Base-by-base conservation (phyloP, 106 monocot species). In the Apostasia shenzhenica region DNA sequence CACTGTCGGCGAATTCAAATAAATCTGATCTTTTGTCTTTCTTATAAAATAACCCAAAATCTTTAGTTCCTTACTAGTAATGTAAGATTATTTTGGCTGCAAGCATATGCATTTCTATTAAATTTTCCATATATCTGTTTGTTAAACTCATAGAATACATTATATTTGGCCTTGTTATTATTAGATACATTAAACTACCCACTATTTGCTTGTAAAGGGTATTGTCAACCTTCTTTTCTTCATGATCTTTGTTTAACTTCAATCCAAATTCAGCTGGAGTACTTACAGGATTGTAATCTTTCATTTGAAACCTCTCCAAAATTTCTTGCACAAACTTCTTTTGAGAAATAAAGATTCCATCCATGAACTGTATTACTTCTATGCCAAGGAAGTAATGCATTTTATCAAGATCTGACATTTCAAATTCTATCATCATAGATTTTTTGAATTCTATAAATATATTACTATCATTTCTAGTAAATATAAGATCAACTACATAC, bases 131-230 rank as follows among this genome's bases (percentile, higher is more conserved):
- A 48, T 65, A 70, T 66, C 64, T 74, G 6, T 49, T 66, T 0
- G 70, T 57, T 1, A 80, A 39, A 54, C 63, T 57, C 43, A 80
- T 74, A 41, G 14, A 45, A 80, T 75, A 54, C 64, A 66, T 65
- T 61, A 80, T 70, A 39, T 80, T 48, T 61, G 80, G 80, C 41
- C 80, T 70, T 75, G 70, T 80, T 54, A 61, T 45, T 8, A 54
- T 70, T 14, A 74, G 41, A 59, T 80, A 80, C 62, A 74, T 63
- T 43, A 80, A 80, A 50, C 70, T 59, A 4, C 75, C 70, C 26
- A 80, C 57, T 40, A 80, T 26, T 26, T 26, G 26, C 26, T 26
- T 26, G 26, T 60, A 79, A 63, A 59, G 66, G 13, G 75, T 68
- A 49, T 4, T 60, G 45, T 78, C 66, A 38, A 72, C 66, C 50